Evolutionary conservation across 306 rosid species (phyloP).

Genomic region (Trifolium repens): DNA sequence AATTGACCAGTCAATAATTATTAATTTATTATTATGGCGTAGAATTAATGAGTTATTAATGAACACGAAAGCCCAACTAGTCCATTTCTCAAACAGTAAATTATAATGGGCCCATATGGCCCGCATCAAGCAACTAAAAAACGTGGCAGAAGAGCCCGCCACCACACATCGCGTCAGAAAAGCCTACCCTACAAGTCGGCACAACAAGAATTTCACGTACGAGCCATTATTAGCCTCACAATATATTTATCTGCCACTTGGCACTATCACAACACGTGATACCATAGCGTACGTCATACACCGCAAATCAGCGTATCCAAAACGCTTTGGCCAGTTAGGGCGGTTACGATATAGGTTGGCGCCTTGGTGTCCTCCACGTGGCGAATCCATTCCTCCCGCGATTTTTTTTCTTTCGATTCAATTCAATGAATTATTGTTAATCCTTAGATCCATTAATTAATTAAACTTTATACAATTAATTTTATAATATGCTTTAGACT

Average conservation of each 20-base stretch:
- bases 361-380: conserved; percentile 65
- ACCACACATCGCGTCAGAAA: not conserved
- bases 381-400: conserved; percentile 51
- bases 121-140: not conserved
- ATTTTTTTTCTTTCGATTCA: conserved; percentile 6
- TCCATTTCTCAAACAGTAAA: not conserved
- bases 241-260: conserved; percentile 12
- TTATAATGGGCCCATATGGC: not conserved
- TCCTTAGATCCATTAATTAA: not conserved
- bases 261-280: not conserved
- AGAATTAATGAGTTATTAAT: too few species aligned
- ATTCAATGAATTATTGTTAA: not conserved
- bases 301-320: not conserved
- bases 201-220: not conserved
- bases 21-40: too few species aligned
- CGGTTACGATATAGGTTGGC: conserved; percentile 41
- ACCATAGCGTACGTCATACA: not conserved
- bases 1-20: too few species aligned
- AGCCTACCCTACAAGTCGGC: not conserved
- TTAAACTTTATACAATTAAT: too few species aligned
- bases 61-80: not conserved
- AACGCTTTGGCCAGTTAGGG: conserved; percentile 36
- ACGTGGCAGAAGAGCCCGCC: not conserved
- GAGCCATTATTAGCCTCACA: not conserved
- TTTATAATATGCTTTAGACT: not conserved